These are phyloP conservation scores for Plasmodium gonderi DNA, from an alignment of 169 alveolate genomes.

Conservation along the genomic window DNA sequence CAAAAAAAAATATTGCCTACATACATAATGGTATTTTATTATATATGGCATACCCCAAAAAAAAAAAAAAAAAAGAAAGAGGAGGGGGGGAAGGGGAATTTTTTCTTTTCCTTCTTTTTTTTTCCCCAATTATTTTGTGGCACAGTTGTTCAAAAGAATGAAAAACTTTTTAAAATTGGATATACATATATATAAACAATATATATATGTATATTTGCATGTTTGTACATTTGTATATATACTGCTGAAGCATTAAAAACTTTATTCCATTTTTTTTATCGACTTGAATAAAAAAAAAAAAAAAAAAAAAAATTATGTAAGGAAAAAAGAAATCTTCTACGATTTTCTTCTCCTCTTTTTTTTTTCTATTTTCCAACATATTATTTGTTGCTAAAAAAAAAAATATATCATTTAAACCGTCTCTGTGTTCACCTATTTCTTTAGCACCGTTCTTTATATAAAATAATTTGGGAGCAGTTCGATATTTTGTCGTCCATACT, in stretches of 20 bases:
- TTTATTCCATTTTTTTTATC: neutral
- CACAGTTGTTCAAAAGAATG: neutral
- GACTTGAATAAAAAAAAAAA: neutral
- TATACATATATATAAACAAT: neutral
- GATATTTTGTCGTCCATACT: no score
- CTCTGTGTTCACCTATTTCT: no score
- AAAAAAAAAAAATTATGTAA: neutral
- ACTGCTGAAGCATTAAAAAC: neutral
- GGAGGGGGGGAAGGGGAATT: neutral
- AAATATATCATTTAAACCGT: no score
- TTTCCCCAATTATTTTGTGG: neutral
- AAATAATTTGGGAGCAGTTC: no score
- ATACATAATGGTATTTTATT: neutral
- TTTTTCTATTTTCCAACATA: no score
- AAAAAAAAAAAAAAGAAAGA: neutral
- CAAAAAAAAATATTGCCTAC: neutral
- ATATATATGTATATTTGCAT: neutral
- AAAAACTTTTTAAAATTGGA: neutral
- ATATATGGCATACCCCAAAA: no score
- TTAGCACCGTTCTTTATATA: no score
- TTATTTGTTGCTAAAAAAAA: no score
- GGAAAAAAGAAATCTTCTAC: no score
- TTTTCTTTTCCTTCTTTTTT: neutral
- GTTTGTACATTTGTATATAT: neutral
- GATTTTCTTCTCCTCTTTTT: no score